Percentiles rank a stretch among this genome's conserved stretches.
Conservation (phyloP, 2,329 filamentous ascomycete genomes). For the Clarireedia paspali region DNA sequence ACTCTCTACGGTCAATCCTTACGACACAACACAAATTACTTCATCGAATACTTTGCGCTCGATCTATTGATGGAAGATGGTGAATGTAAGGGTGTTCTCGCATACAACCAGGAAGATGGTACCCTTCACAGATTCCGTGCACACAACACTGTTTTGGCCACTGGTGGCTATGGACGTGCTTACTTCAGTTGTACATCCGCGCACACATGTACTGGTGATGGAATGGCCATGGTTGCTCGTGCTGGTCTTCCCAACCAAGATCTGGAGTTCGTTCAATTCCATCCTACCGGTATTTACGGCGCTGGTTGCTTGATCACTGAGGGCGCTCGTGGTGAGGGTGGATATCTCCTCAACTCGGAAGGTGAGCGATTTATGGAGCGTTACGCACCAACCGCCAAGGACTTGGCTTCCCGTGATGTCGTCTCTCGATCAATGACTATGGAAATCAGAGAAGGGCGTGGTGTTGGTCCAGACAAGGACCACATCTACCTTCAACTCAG, state of each 20-base stretch:
- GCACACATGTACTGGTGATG: slow-evolving; percentile 42
- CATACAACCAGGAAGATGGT: slow-evolving; percentile 34
- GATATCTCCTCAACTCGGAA: slow-evolving; percentile 40
- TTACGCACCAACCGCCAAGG: slow-evolving; percentile 43
- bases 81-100: slow-evolving; percentile 37
- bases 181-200: slow-evolving; percentile 43
- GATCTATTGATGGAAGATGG: slow-evolving; percentile 42
- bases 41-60: slow-evolving; percentile 42
- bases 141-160: slow-evolving; percentile 40
- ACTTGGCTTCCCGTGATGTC: slow-evolving; percentile 40
- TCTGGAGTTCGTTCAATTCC: slow-evolving; percentile 45
- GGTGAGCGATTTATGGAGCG: slow-evolving; percentile 44
- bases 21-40: slow-evolving; percentile 40
- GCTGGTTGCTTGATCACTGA: slow-evolving; percentile 43
- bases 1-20: slow-evolving; percentile 42
- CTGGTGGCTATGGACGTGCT: slow-evolving; percentile 41
- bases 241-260: slow-evolving; percentile 42
- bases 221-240: slow-evolving; percentile 41
- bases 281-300: slow-evolving; percentile 42
- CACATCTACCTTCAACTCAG: slow-evolving; percentile 41
- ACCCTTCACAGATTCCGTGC: slow-evolving; percentile 37
- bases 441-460: slow-evolving; percentile 39
- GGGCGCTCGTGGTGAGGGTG: slow-evolving; percentile 41
- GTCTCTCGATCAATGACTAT: slow-evolving; percentile 41
- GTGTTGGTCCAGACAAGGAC: slow-evolving; percentile 38